Evolutionary conservation across 352 stramenopile species (phyloP).

Genomic region (Pythium angustatum): DNA sequence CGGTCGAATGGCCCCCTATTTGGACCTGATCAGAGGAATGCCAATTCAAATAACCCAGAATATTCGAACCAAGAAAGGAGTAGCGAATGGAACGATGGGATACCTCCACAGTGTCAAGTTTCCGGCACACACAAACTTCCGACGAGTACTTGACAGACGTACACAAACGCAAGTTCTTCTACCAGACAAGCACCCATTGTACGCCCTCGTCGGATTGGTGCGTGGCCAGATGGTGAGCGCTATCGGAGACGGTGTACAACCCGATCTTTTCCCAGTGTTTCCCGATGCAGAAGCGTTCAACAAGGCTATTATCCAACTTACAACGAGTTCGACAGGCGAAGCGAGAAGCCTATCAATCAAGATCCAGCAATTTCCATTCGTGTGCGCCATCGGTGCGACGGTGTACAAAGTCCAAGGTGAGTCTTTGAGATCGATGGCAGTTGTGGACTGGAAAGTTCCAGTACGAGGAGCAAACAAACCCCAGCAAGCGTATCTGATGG

Average conservation of each 20-base stretch:
- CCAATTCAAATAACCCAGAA: conserved; percentile 28
- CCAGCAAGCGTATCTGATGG: conserved; percentile 18
- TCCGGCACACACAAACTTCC: background rate
- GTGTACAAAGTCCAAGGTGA: conserved; percentile 17
- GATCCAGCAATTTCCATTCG: conserved; percentile 10
- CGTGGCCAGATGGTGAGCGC: background rate
- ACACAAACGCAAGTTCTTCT: background rate
- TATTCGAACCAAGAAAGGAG: conserved; percentile 19
- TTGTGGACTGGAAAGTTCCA: conserved; percentile 4
- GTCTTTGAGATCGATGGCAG: background rate
- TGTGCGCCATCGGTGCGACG: conserved; percentile 1
- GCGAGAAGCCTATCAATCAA: background rate
- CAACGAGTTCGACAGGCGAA: background rate
- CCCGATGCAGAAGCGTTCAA: conserved; percentile 4
- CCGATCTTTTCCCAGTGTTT: conserved; percentile 19
- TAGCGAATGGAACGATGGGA: conserved; percentile 22
- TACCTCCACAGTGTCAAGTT: conserved; percentile 13
- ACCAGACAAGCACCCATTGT: conserved; percentile 9
- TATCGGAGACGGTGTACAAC: background rate
- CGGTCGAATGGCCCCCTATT: conserved; percentile 21
- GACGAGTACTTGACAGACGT: background rate
- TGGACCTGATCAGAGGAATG: conserved; percentile 19
- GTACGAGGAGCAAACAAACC: background rate
- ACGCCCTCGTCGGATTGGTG: conserved; percentile 2
- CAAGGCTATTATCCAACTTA: background rate